Base-by-base conservation (phyloP, 1,139 yeast genomes). In the Geotrichum carabidarum region DNA sequence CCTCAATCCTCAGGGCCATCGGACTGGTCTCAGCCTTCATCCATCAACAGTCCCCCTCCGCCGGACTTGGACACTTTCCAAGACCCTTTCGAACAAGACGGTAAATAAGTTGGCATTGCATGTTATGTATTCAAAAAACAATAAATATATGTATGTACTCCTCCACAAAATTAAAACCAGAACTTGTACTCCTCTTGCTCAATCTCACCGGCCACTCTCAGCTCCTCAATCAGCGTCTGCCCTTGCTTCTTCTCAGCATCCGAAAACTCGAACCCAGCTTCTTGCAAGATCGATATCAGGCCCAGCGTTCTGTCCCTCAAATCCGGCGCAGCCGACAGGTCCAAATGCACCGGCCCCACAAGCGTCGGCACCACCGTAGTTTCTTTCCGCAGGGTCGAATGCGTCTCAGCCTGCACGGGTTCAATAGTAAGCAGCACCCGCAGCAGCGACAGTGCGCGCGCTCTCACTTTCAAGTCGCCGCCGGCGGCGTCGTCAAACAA, bases 251-350 rank as follows among this genome's bases (percentile, higher is more conserved):
- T 57, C 63, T 87, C 93, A 0, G 65, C 71, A 0, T 70, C 69
- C 22, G 72, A 71, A 61, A 85, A 85, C 54, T 72, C 63, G 64
- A 74, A 77, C 4, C 78, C 77, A 50, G 74, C 71, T 8, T 72
- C 47, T 63, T 32, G 43, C 44, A 56, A 36, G 12, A 51, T 36
- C n/a, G 43, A 35, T 14, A 56, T 48, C 45, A 56, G 36, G 4
- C 40, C 54, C 6, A 56, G 48, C 4, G 58, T 50, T 32, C 56
- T 34, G 17, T 56, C 51, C 8, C 56, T 43, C 31, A 50, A 14
- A 22, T 50, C 53, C 4, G 51, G 48, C n/a, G 44, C 14, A 1
- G 56, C 44, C 4, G 41, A 17, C 8, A 35, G 34, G 17, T 48
- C 50, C 35, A 53, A 43, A 32, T 52, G 56, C 11, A 48, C 44